Evolutionary conservation across 495 filamentous ascomycete species (phyloP), one percentile per base, ranked within the genome.

Genomic region (Podospora pseudopauciseta): DNA sequence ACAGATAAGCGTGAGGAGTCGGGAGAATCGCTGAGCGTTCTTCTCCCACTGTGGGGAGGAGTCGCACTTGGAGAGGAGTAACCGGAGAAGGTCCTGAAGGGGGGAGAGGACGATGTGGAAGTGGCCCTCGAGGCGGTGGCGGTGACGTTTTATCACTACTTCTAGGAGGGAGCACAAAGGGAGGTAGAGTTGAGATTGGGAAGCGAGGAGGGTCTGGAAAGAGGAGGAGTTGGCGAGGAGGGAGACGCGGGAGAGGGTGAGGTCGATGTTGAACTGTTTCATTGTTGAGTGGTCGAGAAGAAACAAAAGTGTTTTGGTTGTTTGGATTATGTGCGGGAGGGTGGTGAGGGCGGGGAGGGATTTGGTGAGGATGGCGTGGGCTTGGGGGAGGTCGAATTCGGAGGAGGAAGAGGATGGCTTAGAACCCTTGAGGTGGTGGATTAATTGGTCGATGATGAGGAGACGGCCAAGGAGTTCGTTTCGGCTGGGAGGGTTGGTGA

Each of bases 1-100:
- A 76, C 90, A 93, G 64, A 96, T 85, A 3, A 90, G 83, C 5
- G 88, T 90, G 34, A 97, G 80, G 28, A 96, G 84, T 5, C 92
- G 87, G 6, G 90, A 82, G 76, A 88, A 92, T 30, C 83, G 81
- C 55, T 83, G 79, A 4, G 90, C 89, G 66, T 92, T 85, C 1
- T 76, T 75, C 39, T 85, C 79, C 75, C 57, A 63, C n/a, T 19
- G 34, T 19, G 39, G 57, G 13, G 69, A 65, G 18, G 67, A 32
- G 11, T 81, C 81, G 53, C 30, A 32, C 7, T 32, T 32, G 82
- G 84, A 18, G 75, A 83, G 75, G 34, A 94, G 82, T 63, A 85
- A 87, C 53, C 79, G 78, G 13, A 94, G 81, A 9, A 94, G 83
- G 19, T 83, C 75, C 68, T 90, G 85, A 73, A 96, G 80, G 26